Evolutionary conservation across 2,329 filamentous ascomycete species (phyloP), one percentile per base, ranked within the genome.

Genomic region (Chaetomium sp.): DNA sequence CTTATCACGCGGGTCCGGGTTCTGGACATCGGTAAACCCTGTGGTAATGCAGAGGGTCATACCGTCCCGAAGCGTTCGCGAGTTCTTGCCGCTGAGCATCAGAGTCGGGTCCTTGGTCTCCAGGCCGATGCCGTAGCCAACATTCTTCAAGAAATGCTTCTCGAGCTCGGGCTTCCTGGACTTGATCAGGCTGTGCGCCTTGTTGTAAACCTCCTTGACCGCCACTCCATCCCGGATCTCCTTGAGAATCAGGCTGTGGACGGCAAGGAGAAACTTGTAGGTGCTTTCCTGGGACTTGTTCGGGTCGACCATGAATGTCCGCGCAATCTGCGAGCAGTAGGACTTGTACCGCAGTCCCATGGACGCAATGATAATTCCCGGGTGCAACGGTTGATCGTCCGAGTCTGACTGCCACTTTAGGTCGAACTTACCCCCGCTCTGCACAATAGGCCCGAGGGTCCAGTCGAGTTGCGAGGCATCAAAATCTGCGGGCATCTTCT

Each of bases 401-500:
- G 91, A 83, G 56, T 91, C 86, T 1, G 84, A 80, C 9, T 81
- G 82, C 65, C 96, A 86, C 66, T 88, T 89, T 35, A 99, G 76
- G 66, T 99, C 95, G 69, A 95, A 99, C 66, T 89, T 91, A 64
- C 94, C 94, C 64, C 95, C 94, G 67, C 91, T 97, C 75, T 99
- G 92, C 47, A 99, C 86, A 1, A 91, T 85, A 2, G 92, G 92
- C 4, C 88, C 89, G 57, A 96, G 82, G 43, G 89, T 89, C 92
- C 94, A 99, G 71, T 99, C 94, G 53, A 99, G 83, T 68, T 96
- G 89, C 59, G 85, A 76, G 2, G 88, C 79, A 68, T 97, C 94
- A 64, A 99, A 92, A 65, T 95, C 91, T 12, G 83, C 79, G 1
- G 92, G 89, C 52, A 96, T 79, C 72, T 92, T 96, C 57, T 80